Percentiles rank a stretch among this genome's conserved stretches.
These are phyloP conservation scores for Setaria italica DNA, from an alignment of 202 grass and related monocot species.

Conservation along the genomic window DNA sequence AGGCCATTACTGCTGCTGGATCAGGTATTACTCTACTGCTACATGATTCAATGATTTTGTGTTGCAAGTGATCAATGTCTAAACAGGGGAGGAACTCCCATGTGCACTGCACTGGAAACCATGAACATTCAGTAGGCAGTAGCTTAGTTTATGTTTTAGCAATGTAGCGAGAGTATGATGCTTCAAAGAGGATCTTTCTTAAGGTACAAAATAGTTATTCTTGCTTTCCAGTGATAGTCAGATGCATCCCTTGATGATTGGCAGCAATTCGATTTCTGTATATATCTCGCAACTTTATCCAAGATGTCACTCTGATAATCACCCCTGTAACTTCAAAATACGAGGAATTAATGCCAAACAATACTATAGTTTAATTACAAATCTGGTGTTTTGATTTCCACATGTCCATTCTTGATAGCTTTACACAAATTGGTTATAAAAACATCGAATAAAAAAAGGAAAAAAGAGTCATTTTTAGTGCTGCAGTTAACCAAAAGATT, in stretches of 20 bases:
- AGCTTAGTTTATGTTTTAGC: slow-evolving; percentile 10
- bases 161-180: background rate
- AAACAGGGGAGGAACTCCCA: background rate
- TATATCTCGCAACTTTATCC: background rate
- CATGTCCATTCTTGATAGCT: background rate
- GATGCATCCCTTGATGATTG: slow-evolving; percentile 10
- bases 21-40: slow-evolving; percentile 57
- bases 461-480: background rate
- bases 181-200: background rate
- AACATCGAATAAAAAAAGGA: background rate
- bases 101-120: background rate
- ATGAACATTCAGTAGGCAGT: background rate
- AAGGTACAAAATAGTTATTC: background rate
- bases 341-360: background rate
- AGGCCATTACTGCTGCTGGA: slow-evolving; percentile 86
- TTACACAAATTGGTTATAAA: background rate
- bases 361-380: background rate
- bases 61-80: background rate
- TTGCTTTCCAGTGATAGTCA: background rate
- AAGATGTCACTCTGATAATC: background rate
- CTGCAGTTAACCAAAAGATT: background rate
- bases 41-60: slow-evolving; percentile 5
- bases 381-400: background rate
- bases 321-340: background rate
- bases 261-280: background rate